phyloP scores from a whole-genome alignment of 75 land plant genomes.

The Chamaecyparis obtusa region DNA sequence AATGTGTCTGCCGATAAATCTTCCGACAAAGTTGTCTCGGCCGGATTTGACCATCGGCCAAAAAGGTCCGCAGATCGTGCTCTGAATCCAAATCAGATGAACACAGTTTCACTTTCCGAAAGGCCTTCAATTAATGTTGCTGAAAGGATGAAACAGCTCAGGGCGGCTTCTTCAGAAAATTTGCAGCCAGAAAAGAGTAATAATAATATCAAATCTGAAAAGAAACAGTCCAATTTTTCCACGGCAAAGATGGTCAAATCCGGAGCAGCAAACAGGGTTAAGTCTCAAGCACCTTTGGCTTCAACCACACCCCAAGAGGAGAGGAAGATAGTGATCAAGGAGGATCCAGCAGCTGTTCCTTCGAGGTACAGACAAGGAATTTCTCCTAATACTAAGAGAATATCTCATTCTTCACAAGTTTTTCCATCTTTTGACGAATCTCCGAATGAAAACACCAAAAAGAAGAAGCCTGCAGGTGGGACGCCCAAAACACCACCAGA shows the following conservation, averaged over 20 bases:
- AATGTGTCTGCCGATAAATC: background rate
- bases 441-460: background rate
- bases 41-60: background rate
- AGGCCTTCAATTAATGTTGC: slow-evolving; percentile 7
- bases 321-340: slow-evolving; percentile 47
- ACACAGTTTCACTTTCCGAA: background rate
- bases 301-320: slow-evolving; percentile 10
- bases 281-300: background rate
- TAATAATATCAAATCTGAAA: background rate
- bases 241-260: background rate
- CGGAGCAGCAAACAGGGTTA: slow-evolving; percentile 2
- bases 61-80: background rate
- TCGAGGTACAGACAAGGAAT: slow-evolving; percentile 60
- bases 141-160: background rate
- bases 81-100: background rate
- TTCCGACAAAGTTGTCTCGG: background rate
- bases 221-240: background rate
- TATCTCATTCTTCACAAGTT: background rate
- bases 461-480: slow-evolving; percentile 18
- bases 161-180: background rate
- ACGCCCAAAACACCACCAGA: background rate
- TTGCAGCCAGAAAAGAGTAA: background rate
- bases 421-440: background rate
- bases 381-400: slow-evolving; percentile 16
- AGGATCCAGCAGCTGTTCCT: slow-evolving; percentile 43